A percentile compares a stretch with the other conserved stretches of the same genome.
Evolutionary conservation across 2,329 filamentous ascomycete species (phyloP).

Genomic region (Verticillium albo-atrum): DNA sequence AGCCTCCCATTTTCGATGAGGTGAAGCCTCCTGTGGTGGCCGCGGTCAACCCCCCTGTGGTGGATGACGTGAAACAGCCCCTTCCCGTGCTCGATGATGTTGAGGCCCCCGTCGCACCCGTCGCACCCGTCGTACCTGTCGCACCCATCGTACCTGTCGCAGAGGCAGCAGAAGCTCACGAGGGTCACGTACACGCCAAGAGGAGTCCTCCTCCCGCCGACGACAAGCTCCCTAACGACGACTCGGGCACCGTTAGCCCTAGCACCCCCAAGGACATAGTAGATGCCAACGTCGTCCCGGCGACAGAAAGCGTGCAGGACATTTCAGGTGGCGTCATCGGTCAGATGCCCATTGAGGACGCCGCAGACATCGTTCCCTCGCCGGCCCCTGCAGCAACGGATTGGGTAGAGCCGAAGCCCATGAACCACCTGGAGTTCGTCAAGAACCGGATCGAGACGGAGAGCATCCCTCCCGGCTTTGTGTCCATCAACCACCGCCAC

Average conservation of each 20-base stretch:
- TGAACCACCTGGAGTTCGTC: slow-evolving; percentile 52
- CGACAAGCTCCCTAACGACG: slow-evolving; percentile 4
- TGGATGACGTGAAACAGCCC: not conserved
- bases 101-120: not conserved
- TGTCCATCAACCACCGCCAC: slow-evolving; percentile 34
- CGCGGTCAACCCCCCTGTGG: not conserved
- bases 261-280: slow-evolving; percentile 16
- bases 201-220: slow-evolving; percentile 8
- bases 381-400: slow-evolving; percentile 11
- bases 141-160: not conserved
- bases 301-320: slow-evolving; percentile 6
- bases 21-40: not conserved
- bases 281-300: slow-evolving; percentile 12
- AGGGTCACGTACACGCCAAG: slow-evolving; percentile 3
- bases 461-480: slow-evolving; percentile 46
- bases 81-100: too few species aligned
- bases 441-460: slow-evolving; percentile 36
- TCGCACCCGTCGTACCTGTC: not conserved
- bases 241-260: not conserved
- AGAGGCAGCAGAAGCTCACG: slow-evolving; percentile 10
- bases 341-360: slow-evolving; percentile 22
- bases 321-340: slow-evolving; percentile 12
- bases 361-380: not conserved
- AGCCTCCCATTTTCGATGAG: not conserved
- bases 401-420: slow-evolving; percentile 34